Conservation (phyloP, 768 basidiomycete genomes). For the Pilatotrama ljubarskyi region DNA sequence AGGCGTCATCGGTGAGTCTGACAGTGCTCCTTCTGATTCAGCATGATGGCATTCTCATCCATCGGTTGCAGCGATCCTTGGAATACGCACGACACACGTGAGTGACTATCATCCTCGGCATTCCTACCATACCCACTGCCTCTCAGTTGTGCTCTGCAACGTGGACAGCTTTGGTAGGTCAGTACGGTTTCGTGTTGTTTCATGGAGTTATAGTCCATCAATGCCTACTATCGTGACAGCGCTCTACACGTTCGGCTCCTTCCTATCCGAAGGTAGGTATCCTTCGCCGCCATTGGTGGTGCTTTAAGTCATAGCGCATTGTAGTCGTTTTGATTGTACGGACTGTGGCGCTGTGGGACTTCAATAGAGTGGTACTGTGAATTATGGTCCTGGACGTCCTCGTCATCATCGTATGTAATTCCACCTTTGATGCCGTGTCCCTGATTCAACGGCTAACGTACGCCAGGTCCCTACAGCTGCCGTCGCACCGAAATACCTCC, state of each 20-base stretch:
- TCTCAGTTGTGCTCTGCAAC: neutral
- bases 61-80: neutral
- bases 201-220: neutral
- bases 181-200: neutral
- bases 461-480: neutral
- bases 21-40: too few species aligned
- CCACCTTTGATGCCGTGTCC: neutral
- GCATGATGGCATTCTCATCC: too few species aligned
- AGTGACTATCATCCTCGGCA: neutral
- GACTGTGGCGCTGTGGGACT: slow-evolving; percentile 13
- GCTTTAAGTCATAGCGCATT: neutral
- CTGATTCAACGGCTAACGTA: neutral
- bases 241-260: neutral
- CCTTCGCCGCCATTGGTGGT: too few species aligned
- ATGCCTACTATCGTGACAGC: neutral
- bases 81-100: neutral
- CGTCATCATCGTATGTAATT: neutral
- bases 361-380: neutral
- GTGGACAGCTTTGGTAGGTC: neutral
- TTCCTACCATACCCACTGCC: neutral
- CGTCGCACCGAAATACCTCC: neutral
- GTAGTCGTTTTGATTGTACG: slow-evolving; percentile 4
- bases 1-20: neutral
- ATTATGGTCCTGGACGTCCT: neutral
- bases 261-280: neutral